phyloP scores from a whole-genome alignment of 2,329 filamentous ascomycete genomes.

The Ustulina deusta region DNA sequence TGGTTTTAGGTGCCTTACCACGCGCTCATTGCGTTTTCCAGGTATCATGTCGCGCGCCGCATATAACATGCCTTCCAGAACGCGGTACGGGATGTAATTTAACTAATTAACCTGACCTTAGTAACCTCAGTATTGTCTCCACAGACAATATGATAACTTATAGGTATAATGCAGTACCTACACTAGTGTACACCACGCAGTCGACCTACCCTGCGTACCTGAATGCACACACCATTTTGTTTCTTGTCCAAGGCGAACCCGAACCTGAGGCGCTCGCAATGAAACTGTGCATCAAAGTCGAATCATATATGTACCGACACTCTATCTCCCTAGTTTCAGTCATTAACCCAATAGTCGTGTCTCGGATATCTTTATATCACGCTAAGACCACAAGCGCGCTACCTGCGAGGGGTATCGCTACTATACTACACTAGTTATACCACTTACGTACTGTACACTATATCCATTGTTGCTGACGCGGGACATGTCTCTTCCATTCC shows the following conservation, averaged over 20 bases:
- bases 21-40: constrained; percentile 2
- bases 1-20: not conserved
- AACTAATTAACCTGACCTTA: not conserved
- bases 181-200: not conserved
- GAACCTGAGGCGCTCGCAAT: constrained; percentile 7
- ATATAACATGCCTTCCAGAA: constrained; percentile 2
- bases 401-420: not conserved
- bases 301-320: constrained; percentile 11
- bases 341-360: not conserved
- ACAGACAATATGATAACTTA: not conserved
- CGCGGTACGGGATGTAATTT: not conserved
- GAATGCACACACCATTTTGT: not conserved
- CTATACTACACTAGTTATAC: too few species aligned
- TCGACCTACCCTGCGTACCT: not conserved
- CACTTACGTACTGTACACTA: too few species aligned
- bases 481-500: too few species aligned
- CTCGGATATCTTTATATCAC: constrained; percentile 2
- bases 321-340: constrained; percentile 6
- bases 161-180: not conserved
- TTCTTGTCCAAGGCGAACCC: not conserved
- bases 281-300: constrained; percentile 10
- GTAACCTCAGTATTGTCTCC: constrained; percentile 5
- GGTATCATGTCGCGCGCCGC: not conserved
- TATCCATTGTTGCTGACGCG: too few species aligned
- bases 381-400: not conserved